A percentile compares a stretch with the other conserved stretches of the same genome.
These are phyloP conservation scores for Chlamydomonas urium DNA, from an alignment of 139 green algal species.

Conservation along the genomic window DNA sequence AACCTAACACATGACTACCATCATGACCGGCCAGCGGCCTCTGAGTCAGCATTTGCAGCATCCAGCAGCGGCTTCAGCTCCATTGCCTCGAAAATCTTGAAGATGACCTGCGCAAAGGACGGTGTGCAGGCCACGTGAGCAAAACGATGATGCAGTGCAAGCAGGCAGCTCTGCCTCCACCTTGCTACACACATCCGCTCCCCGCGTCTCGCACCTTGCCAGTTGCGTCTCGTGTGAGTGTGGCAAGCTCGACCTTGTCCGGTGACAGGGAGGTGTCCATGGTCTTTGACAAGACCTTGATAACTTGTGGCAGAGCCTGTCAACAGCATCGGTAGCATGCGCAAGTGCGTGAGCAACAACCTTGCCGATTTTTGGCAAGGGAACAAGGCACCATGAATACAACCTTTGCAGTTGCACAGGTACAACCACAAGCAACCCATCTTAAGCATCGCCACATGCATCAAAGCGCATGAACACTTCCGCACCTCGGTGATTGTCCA, in stretches of 20 bases:
- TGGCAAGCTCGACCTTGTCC: conserved; percentile 96
- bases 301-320: conserved; percentile 69
- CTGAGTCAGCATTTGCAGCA: conserved; percentile 65
- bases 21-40: too few species aligned
- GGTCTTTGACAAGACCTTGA: conserved; percentile 95
- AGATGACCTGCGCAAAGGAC: conserved; percentile 45
- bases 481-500: conserved; percentile 5
- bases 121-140: too few species aligned
- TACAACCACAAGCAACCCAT: too few species aligned
- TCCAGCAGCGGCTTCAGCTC: conserved; percentile 79
- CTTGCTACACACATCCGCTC: background rate
- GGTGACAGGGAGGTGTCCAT: conserved; percentile 92
- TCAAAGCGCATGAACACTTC: too few species aligned
- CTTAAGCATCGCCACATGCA: too few species aligned
- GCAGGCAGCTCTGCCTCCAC: background rate
- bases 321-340: too few species aligned
- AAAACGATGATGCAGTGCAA: background rate
- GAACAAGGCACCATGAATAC: too few species aligned
- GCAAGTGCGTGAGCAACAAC: too few species aligned
- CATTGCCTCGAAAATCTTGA: conserved; percentile 65
- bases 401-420: too few species aligned
- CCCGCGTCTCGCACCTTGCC: conserved; percentile 45
- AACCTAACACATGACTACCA: too few species aligned
- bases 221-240: conserved; percentile 57
- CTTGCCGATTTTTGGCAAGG: too few species aligned